These are phyloP conservation scores for Phalaenopsis equestris DNA, from an alignment of 106 monocot genomes.

Conservation along the genomic window DNA sequence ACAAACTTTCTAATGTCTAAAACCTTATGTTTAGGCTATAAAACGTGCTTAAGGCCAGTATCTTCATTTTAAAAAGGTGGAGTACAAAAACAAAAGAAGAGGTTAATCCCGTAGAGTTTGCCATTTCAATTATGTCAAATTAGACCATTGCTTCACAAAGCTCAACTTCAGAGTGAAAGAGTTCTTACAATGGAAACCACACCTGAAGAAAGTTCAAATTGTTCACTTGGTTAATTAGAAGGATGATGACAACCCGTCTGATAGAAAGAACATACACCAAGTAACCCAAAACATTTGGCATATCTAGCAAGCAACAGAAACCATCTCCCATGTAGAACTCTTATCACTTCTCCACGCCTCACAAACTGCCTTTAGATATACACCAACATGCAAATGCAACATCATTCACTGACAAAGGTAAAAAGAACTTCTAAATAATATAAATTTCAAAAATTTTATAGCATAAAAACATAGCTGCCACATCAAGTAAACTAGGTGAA, in stretches of 20 bases:
- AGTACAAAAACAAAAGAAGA: background rate
- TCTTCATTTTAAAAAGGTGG: background rate
- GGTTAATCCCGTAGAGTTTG: background rate
- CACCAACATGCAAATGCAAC: too few species aligned
- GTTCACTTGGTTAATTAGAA: background rate
- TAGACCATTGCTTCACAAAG: background rate
- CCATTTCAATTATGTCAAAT: background rate
- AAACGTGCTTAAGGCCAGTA: background rate
- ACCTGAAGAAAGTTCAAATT: background rate
- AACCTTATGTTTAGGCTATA: background rate
- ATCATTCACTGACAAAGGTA: too few species aligned
- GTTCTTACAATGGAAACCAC: background rate
- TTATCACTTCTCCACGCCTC: background rate
- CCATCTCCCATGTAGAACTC: background rate
- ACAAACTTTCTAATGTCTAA: background rate
- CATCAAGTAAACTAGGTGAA: background rate
- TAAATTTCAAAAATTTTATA: too few species aligned
- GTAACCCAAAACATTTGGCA: background rate
- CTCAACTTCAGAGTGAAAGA: background rate
- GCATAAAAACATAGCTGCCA: too few species aligned
- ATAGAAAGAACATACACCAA: background rate
- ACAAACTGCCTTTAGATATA: background rate
- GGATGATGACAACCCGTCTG: background rate
- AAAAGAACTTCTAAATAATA: too few species aligned
- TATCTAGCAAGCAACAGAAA: background rate